Evolutionary conservation across 305 asterid species (phyloP), one percentile per base, ranked within the genome.

Genomic region (Vinca major): DNA sequence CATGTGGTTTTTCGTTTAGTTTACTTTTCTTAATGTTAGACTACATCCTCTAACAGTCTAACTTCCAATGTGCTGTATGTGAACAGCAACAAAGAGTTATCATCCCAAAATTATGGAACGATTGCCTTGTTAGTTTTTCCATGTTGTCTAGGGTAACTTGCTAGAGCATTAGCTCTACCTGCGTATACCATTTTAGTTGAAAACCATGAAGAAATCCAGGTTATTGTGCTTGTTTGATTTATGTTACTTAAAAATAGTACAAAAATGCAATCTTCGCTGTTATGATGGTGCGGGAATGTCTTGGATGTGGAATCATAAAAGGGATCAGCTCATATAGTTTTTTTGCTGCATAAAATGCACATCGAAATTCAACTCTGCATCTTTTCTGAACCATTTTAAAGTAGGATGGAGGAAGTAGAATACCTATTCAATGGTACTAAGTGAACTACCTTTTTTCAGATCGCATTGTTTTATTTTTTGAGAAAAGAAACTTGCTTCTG

Each of bases 191-290:
- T n/a, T 37, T 5, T 19, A 19, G 67, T 2, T 19, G 53, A 45
- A 45, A 47, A 45, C 9, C n/a, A 44, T 44, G 40, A 33, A 63
- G 20, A 63, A 43, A 19, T 2, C 20, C 17, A 44, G 51, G 54
- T 44, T 17, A 54, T 63, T 63, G 17, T 44, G 40, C 67, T 63
- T 63, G 17, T 63, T 63, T 44, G 54, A 63, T 20, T 19, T 4
- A 44, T 63, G 51, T 17, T 43, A 43, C 33, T 26, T 13, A 57
- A 13, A 37, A 14, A 43, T 44, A 2, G 40, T 1, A 3, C 20
- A 41, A 62, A 41, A 3, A 19, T 2, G 19, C 17, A 11, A 16
- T 36, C 8, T 58, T 44, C n/a, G 41, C n/a, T 45, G 54, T 63
- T 63, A 26, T 41, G 20, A 20, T 14, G 33, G 3, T 37, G 45